Evolutionary conservation across 2,329 filamentous ascomycete genomes (phyloP).

Genomic region (Cytospora mali): DNA sequence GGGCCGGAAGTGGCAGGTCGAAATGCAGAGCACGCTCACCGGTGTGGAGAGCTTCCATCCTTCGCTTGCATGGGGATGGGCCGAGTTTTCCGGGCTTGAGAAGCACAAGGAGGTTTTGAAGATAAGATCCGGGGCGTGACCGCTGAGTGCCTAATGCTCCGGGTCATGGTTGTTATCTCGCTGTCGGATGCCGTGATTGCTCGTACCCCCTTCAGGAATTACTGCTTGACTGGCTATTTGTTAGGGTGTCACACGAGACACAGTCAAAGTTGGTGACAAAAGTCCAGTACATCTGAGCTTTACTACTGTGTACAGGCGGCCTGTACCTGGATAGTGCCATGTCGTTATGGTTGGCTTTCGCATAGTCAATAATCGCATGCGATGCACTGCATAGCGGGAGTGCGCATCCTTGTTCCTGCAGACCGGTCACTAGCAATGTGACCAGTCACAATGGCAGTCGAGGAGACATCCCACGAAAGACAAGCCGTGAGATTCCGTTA

Average conservation of each 20-base stretch:
- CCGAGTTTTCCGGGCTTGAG: neutral
- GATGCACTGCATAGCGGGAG: neutral
- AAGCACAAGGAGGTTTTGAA: neutral
- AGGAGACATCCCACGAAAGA: neutral
- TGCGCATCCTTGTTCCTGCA: neutral
- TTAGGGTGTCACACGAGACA: neutral
- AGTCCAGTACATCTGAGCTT: neutral
- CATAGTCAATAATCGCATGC: neutral
- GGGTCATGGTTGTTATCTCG: neutral
- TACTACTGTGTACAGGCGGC: neutral
- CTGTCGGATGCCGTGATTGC: neutral
- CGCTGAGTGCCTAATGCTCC: neutral
- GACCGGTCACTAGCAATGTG: neutral
- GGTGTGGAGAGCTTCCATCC: conserved; percentile 14
- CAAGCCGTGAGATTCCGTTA: neutral
- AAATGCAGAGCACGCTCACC: conserved; percentile 18
- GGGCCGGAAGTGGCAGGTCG: conserved; percentile 8
- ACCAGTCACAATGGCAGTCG: neutral
- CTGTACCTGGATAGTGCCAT: neutral
- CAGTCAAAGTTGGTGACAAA: neutral
- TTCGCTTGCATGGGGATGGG: conserved; percentile 10
- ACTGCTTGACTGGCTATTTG: neutral
- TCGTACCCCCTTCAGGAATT: neutral
- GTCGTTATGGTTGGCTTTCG: neutral
- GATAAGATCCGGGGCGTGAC: neutral